phyloP scores from a whole-genome alignment of 352 stramenopile genomes.

The Globisporangium canariense region DNA sequence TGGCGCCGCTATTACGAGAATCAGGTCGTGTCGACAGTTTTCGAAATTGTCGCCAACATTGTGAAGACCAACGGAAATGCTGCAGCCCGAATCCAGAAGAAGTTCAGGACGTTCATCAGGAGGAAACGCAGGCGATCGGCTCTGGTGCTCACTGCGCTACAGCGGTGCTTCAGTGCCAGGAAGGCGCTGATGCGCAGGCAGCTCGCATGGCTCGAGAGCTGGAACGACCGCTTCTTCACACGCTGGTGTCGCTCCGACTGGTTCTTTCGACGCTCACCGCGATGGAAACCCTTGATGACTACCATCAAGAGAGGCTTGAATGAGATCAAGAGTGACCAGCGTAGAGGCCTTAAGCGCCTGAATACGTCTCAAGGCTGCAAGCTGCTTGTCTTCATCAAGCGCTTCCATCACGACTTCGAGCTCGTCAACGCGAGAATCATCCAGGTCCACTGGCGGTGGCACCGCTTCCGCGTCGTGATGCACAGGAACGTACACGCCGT shows the following conservation, averaged over 20 bases:
- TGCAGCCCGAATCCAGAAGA: conserved; percentile 10
- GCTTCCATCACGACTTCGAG: conserved; percentile 6
- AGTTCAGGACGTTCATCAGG: conserved; percentile 4
- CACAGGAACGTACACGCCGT: conserved; percentile 2
- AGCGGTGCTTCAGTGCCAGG: conserved; percentile 21
- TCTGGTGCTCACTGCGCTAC: conserved; percentile 14
- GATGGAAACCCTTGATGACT: conserved; percentile 1
- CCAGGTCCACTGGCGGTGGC: conserved; percentile 17
- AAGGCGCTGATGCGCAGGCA: conserved; percentile 14
- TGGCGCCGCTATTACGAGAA: conserved; percentile 20
- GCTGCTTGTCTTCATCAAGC: neutral
- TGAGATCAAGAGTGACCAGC: conserved; percentile 4
- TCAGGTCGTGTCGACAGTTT: conserved; percentile 10
- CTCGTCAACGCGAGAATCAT: conserved; percentile 4
- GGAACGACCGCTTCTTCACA: conserved; percentile 8
- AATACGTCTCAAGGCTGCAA: neutral
- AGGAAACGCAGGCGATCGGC: conserved; percentile 11
- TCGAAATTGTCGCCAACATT: conserved; percentile 13
- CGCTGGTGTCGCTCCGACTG: neutral
- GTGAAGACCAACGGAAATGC: conserved; percentile 1
- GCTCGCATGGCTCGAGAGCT: conserved; percentile 14
- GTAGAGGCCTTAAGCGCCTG: conserved; percentile 3
- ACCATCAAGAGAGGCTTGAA: neutral
- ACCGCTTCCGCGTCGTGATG: conserved; percentile 10
- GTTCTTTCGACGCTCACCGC: neutral